Conservation (phyloP, 257 asterid genomes). For the Fraxinus excelsior region DNA sequence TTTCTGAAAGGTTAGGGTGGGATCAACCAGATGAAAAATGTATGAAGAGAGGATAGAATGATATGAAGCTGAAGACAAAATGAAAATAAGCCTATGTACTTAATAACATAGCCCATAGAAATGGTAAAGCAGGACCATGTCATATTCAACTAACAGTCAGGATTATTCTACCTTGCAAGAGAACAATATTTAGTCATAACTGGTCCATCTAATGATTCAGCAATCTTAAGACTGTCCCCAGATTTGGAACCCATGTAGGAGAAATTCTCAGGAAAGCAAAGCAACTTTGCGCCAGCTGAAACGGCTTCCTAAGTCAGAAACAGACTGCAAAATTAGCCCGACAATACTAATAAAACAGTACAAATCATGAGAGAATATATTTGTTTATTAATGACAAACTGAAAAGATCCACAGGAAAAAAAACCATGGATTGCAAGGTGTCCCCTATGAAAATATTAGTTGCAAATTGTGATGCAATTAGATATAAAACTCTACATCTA, state of each 20-base stretch:
- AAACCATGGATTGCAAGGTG: too few species aligned
- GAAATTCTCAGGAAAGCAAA: constrained; percentile 93
- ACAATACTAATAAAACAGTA: constrained; percentile 4
- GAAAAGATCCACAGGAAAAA: too few species aligned
- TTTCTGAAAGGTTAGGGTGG: not conserved
- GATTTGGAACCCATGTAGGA: constrained; percentile 69
- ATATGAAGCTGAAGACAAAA: not conserved
- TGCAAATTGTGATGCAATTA: not conserved
- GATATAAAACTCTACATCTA: too few species aligned
- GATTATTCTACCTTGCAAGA: constrained; percentile 62
- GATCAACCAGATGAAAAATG: not conserved
- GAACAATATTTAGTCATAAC: constrained; percentile 68
- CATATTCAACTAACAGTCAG: not conserved
- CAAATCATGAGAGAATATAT: not conserved
- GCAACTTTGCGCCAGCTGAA: constrained; percentile 82
- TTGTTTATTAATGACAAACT: not conserved
- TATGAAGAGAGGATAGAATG: not conserved
- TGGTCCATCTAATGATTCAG: constrained; percentile 87
- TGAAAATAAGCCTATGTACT: not conserved
- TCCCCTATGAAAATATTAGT: not conserved
- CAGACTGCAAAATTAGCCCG: constrained; percentile 20
- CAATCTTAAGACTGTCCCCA: constrained; percentile 80
- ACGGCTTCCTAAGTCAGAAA: constrained; percentile 67
- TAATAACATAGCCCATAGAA: not conserved
- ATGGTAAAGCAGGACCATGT: not conserved